Conservation (phyloP, 2,329 filamentous ascomycete genomes). For the Penicillium sp. region DNA sequence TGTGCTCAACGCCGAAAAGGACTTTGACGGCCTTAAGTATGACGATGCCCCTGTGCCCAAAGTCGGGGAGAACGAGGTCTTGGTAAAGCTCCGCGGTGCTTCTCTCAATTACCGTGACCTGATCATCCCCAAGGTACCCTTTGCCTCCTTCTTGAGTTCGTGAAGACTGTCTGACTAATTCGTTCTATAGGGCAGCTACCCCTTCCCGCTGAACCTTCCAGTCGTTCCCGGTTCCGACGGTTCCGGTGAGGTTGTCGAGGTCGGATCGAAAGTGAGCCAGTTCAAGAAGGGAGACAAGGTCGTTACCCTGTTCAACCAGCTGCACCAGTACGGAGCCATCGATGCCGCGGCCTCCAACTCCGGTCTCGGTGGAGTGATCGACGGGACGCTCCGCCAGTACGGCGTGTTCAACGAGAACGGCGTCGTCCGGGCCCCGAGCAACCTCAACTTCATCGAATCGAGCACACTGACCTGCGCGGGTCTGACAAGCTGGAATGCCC, state of each 20-base stretch:
- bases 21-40: slow-evolving; percentile 65
- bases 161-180: not conserved
- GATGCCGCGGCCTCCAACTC: slow-evolving; percentile 47
- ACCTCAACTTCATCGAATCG: slow-evolving; percentile 59
- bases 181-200: slow-evolving; percentile 35
- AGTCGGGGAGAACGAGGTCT: slow-evolving; percentile 71
- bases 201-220: slow-evolving; percentile 37
- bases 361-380: slow-evolving; percentile 69
- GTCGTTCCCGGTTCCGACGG: slow-evolving; percentile 43
- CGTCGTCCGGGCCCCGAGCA: slow-evolving; percentile 66
- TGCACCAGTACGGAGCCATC: slow-evolving; percentile 57
- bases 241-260: slow-evolving; percentile 53
- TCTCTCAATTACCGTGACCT: slow-evolving; percentile 58
- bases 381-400: slow-evolving; percentile 72
- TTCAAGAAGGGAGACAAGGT: slow-evolving; percentile 66
- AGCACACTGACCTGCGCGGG: slow-evolving; percentile 65
- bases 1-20: slow-evolving; percentile 54
- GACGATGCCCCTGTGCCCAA: slow-evolving; percentile 60
- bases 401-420: slow-evolving; percentile 71
- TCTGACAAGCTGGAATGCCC: slow-evolving; percentile 69
- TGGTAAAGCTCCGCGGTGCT: slow-evolving; percentile 66
- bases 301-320: slow-evolving; percentile 62
- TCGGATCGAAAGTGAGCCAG: slow-evolving; percentile 60
- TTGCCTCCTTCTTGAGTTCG: too few relatives aligned
- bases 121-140: slow-evolving; percentile 50